Base-by-base conservation (phyloP, 2,329 filamentous ascomycete species). In the Dothidotthia symphoricarpi region DNA sequence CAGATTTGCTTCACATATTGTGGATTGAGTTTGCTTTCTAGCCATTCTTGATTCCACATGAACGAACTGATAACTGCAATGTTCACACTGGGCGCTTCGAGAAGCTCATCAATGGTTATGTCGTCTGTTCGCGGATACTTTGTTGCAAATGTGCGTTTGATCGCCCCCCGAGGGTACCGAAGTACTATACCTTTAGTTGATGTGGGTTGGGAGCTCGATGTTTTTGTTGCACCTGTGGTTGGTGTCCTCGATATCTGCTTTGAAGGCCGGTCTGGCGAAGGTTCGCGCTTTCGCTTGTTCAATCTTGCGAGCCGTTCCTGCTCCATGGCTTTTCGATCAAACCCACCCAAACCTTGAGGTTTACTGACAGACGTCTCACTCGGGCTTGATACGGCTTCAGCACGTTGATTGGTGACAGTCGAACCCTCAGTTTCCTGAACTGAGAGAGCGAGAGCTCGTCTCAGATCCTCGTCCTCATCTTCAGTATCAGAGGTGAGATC, bases 301-400 rank as follows among this genome's bases (percentile, higher is more conserved):
- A 82, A 64, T 51, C 90, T 78, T 15, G 80, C 82, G 11, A 95
- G 75, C 27, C 91, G 81, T 61, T 94, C 88, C 55, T 82, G 75
- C 64, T 96, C 91, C 88, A 95, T 93, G 35, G 81, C 78, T 65
- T 83, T 88, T 24, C 90, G 79, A 68, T 95, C 78, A 1, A 95
- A 66, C 3, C 77, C 76, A 4, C 76, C 57, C 0, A 80, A 46
- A 24, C 16, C 26, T 19, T 7, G 8, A 11, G 24, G 12, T 16
- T 28, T 29, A 22, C 19, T 22, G 19, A 22, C 19, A 6, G 19
- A 5, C 19, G 19, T 22, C 19, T 9, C 19, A 9, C 19, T 22
- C 19, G 9, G 19, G 12, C 22, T 14, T 6, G 22, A 15, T 6
- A 17, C 14, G 2, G 12, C 29, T 13, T 24, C 16, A 29, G 16